Evolutionary conservation across 495 filamentous ascomycete species (phyloP), one percentile per base, ranked within the genome.

Genomic region (Wilcoxina mikolae): DNA sequence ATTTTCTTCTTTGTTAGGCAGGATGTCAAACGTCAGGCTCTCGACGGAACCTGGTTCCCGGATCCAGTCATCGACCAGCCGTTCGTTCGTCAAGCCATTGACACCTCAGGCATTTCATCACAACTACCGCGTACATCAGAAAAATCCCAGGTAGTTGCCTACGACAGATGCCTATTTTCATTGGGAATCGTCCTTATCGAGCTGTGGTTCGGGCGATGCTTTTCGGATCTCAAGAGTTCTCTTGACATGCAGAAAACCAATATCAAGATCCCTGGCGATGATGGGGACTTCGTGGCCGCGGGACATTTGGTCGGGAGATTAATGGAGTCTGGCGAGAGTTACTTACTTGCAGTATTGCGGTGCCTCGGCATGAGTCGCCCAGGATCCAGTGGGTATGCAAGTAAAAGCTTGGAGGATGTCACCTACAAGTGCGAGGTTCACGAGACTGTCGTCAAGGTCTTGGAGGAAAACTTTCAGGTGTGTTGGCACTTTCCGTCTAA

Each of bases 121-220:
- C 7, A 9, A n/a, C n/a, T n/a, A n/a, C n/a, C n/a, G n/a, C n/a
- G n/a, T n/a, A n/a, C n/a, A n/a, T n/a, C n/a, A n/a, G 42, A 45
- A 45, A 23, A 45, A 7, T 10, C 20, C 7, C 9, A 45, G 9
- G 9, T 12, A 22, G 46, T 28, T 10, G 46, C 22, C 7, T 48
- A 48, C 23, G 45, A 51, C 26, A 22, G 18, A 23, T 7, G 17
- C 11, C 29, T 51, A 7, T 66, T 67, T 35, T 62, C 60, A 0
- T 51, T 70, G 0, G 68, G 68, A 2, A 42, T 69, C 4, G 49
- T 63, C 33, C 60, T 70, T 2, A 60, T 68, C 3, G 67, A 69
- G 39, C 60, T 69, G 15, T 69, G 59, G 59, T 60, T 58, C 35
- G 58, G 61, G 12, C 27, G 59, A 52, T 15, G 56, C n/a, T 44